These are phyloP conservation scores for Hortiboletus campestris DNA, from an alignment of 768 basidiomycete genomes.

Conservation along the genomic window DNA sequence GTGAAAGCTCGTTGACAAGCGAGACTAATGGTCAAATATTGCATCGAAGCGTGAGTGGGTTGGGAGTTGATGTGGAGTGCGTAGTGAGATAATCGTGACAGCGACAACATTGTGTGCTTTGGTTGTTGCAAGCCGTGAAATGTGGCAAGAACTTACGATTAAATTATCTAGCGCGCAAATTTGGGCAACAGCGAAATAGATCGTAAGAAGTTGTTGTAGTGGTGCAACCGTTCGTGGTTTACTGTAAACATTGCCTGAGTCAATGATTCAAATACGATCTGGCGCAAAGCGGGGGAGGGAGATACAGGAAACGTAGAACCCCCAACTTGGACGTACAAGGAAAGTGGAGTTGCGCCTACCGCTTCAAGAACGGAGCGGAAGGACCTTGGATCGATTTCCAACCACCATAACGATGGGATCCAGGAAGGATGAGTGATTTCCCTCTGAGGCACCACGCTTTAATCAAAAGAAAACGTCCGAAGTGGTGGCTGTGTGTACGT, in stretches of 20 bases:
- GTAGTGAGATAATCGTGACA: background rate
- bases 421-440: background rate
- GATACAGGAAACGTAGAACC: background rate
- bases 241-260: too few relatives aligned
- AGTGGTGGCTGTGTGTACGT: background rate
- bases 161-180: background rate
- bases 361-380: background rate
- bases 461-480: background rate
- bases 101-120: too few relatives aligned
- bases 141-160: too few relatives aligned
- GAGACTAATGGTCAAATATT: background rate
- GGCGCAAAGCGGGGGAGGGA: slow-evolving; percentile 3
- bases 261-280: background rate
- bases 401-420: background rate
- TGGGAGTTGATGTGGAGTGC: background rate
- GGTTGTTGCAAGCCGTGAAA: too few relatives aligned
- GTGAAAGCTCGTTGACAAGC: background rate
- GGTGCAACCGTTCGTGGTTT: background rate
- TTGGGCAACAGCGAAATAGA: slow-evolving; percentile 7
- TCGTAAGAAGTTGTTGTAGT: slow-evolving; percentile 3
- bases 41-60: background rate
- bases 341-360: background rate
- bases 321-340: background rate
- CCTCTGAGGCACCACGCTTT: background rate
- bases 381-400: background rate